phyloP scores from a whole-genome alignment of 352 stramenopile species.

The Phytopythium litorale region DNA sequence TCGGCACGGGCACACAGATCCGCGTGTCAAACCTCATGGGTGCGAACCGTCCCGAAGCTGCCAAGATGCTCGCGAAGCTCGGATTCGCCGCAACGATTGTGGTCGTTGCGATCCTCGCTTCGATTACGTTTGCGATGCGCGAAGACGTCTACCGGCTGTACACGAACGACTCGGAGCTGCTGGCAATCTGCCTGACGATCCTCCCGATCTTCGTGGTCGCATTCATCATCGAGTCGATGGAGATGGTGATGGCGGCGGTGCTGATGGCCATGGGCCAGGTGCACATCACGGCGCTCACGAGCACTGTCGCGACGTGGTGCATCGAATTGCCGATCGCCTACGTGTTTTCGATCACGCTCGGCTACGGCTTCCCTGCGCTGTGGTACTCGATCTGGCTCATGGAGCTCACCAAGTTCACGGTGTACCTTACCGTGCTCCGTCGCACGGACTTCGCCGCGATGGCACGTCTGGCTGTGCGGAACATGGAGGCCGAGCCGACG shows the following conservation, averaged over 20 bases:
- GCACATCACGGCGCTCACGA: conserved; percentile 43
- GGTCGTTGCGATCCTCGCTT: conserved; percentile 43
- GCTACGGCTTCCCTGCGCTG: conserved; percentile 40
- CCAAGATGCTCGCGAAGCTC: conserved; percentile 44
- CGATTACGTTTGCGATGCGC: conserved; percentile 34
- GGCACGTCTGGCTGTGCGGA: conserved; percentile 14
- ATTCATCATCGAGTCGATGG: conserved; percentile 57
- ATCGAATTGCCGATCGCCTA: conserved; percentile 58
- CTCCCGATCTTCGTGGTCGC: conserved; percentile 52
- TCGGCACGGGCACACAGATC: conserved; percentile 60
- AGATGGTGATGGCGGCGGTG: conserved; percentile 44
- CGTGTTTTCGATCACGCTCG: conserved; percentile 39
- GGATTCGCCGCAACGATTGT: conserved; percentile 57
- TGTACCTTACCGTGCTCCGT: conserved; percentile 18
- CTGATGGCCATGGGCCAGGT: conserved; percentile 56
- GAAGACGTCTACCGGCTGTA: conserved; percentile 58
- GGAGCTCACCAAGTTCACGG: conserved; percentile 20
- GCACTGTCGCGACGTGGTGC: conserved; percentile 50
- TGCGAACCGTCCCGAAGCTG: conserved; percentile 39
- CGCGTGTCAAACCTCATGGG: conserved; percentile 57
- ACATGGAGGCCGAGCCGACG: conserved; percentile 19
- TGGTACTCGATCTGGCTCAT: conserved; percentile 37
- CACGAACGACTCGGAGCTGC: conserved; percentile 42
- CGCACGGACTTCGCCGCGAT: conserved; percentile 25
- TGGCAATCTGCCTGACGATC: conserved; percentile 49